Percentiles rank a stretch among this genome's conserved stretches.
Evolutionary conservation across 257 asterid genomes (phyloP).

Genomic region (Nicotiana attenuata): DNA sequence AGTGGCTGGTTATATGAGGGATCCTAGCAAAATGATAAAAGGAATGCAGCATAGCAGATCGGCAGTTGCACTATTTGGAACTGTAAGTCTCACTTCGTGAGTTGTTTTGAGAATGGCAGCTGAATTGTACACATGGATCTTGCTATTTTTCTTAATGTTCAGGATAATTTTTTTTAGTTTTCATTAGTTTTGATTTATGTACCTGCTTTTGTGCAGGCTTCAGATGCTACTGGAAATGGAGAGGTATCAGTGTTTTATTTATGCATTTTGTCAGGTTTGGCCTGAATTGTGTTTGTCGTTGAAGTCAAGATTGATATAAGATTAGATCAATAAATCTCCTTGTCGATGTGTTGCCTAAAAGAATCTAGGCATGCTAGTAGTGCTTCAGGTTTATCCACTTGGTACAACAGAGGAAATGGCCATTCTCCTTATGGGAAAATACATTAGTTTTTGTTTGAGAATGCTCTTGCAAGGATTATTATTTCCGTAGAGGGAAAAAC

Average conservation of each 20-base stretch:
- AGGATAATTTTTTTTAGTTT: neutral
- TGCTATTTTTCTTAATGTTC: neutral
- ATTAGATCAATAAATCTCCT: neutral
- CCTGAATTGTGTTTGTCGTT: neutral
- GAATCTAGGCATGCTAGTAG: neutral
- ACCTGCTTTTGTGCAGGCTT: slow-evolving; percentile 42
- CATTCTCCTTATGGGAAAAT: neutral
- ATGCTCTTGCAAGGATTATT: neutral
- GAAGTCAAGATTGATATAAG: neutral
- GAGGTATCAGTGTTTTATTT: slow-evolving; percentile 42
- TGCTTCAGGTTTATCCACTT: neutral
- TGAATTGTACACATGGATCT: neutral
- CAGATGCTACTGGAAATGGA: slow-evolving; percentile 33
- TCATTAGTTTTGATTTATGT: slow-evolving; percentile 6
- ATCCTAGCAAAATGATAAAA: slow-evolving; percentile 89
- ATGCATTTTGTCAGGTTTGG: neutral
- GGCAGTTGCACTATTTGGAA: slow-evolving; percentile 76
- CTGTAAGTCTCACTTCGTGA: slow-evolving; percentile 41
- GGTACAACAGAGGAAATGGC: neutral
- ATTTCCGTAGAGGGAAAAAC: neutral
- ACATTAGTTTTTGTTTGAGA: neutral
- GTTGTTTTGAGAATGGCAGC: neutral
- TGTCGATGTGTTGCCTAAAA: neutral
- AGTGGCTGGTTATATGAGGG: slow-evolving; percentile 91
- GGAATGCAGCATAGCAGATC: slow-evolving; percentile 87